Evolutionary conservation across 2,329 filamentous ascomycete species (phyloP), one percentile per base, ranked within the genome.

Genomic region (Aspergillus sp.): DNA sequence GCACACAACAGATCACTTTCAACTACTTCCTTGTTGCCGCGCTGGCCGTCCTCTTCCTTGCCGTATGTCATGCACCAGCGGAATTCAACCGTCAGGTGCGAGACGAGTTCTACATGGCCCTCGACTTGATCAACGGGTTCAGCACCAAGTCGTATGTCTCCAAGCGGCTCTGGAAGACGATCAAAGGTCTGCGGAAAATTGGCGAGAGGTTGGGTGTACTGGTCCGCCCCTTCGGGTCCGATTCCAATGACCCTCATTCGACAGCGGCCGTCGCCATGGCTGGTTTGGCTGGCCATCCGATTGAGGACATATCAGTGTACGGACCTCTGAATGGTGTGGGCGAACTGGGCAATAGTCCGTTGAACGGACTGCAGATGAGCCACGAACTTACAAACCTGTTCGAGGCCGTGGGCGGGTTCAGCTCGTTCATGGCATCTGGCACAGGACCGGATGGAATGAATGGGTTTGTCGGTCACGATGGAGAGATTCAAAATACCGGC

Each of bases 1-100:
- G 77, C 38, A 81, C 78, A 7, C 83, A 86, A 61, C 84, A 87
- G 62, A 78, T 83, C 41, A 77, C 82, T 53, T 87, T 86, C 75
- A 86, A 88, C 66, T 85, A 86, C 57, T 87, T 87, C 71, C 77
- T 87, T 36, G 80, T 86, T 13, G 81, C 82, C 25, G 84, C 83
- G 1, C 71, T 88, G 10, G 84, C 83, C 0, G 84, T 85, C 0
- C 73, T 87, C 1, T 85, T 87, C 63, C 74, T 88, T 1, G 83
- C 84, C 2, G 84, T 87, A 2, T 83, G 81, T 16, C 84, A 87
- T 66, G 83, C 84, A 4, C 83, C 85, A 0, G 76, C 77, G 0
- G 76, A 84, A 7, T 87, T 86, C 64, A 83, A 80, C 55, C 72
- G 77, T 5, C 75, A 78, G 57, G 82, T 84, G n/a, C 78, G 83